phyloP scores from a whole-genome alignment of 1,284 basidiomycete genomes.

The Coriolopsis trogii region DNA sequence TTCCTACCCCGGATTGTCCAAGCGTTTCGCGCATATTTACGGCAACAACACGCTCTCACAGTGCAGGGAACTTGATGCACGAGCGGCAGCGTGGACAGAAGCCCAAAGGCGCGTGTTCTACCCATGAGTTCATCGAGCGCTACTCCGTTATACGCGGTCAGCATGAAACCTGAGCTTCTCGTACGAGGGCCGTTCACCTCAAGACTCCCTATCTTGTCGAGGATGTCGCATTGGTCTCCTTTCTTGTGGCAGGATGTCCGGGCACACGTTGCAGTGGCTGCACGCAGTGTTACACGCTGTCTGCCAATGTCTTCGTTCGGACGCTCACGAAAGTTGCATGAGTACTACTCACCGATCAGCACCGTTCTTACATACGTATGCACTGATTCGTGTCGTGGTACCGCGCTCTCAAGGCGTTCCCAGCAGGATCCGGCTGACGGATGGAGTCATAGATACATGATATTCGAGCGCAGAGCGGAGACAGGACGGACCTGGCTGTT shows the following conservation, averaged over 20 bases:
- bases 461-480: neutral
- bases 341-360: neutral
- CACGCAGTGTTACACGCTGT: no score
- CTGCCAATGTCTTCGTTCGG: neutral
- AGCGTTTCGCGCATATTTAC: neutral
- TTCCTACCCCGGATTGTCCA: conserved; percentile 16
- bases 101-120: neutral
- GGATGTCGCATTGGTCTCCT: no score
- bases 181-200: no score
- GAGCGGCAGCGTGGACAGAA: conserved; percentile 1
- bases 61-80: neutral
- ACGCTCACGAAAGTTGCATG: neutral
- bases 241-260: no score
- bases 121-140: no score
- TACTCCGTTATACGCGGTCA: no score
- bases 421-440: conserved; percentile 7
- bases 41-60: conserved; percentile 2
- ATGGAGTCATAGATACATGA: conserved; percentile 8
- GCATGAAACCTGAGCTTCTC: no score
- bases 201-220: no score
- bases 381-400: neutral
- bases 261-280: no score
- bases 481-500: no score
- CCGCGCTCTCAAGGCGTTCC: neutral
- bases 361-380: conserved; percentile 1